Evolutionary conservation across 768 basidiomycete genomes (phyloP).

Genomic region (Naganishia vishniacii): DNA sequence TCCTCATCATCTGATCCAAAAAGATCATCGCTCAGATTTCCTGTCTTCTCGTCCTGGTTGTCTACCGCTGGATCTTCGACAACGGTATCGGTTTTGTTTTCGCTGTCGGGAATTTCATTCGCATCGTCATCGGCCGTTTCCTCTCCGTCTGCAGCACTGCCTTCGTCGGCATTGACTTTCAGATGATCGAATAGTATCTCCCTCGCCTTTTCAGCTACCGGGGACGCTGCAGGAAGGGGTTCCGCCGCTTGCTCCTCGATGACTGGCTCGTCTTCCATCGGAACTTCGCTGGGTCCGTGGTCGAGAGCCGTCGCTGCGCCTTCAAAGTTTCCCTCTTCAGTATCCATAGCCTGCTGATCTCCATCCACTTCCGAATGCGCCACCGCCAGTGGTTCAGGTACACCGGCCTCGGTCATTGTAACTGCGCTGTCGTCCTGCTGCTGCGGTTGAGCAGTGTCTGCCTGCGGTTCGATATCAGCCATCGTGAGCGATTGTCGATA

Average conservation of each 20-base stretch:
- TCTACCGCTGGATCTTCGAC: not conserved
- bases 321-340: not conserved
- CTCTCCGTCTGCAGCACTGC: not conserved
- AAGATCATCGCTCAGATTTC: not conserved
- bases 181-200: not conserved
- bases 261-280: not conserved
- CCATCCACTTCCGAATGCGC: not conserved
- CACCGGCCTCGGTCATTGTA: not conserved
- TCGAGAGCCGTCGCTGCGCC: not conserved
- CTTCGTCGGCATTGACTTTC: not conserved
- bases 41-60: not conserved
- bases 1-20: constrained; percentile 14
- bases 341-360: not conserved
- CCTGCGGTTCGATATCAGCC: not conserved
- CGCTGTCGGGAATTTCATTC: too few species aligned
- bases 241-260: not conserved
- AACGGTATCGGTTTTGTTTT: too few species aligned
- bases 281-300: not conserved
- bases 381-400: not conserved
- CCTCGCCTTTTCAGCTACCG: not conserved
- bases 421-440: constrained; percentile 4
- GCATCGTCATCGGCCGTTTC: too few species aligned
- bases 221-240: not conserved
- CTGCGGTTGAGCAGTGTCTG: not conserved
- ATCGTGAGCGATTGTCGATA: not conserved